phyloP scores from a whole-genome alignment of 495 filamentous ascomycete species.

The Rhypophila decipiens region DNA sequence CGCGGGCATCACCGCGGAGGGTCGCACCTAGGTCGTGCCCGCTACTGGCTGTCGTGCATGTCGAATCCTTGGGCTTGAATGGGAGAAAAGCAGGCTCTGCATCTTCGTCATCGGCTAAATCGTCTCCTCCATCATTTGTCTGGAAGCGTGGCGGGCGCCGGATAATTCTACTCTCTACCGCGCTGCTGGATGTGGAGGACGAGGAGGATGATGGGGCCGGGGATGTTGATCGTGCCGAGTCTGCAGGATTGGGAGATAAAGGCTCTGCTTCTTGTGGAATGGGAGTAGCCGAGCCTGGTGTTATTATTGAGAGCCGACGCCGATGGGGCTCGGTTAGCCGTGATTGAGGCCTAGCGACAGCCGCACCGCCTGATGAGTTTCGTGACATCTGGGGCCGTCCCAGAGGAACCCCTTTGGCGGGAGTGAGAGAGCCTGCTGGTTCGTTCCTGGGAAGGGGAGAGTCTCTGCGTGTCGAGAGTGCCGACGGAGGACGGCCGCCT shows the following conservation, averaged over 20 bases:
- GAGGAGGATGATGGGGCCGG: conserved; percentile 31
- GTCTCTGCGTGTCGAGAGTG: conserved; percentile 60
- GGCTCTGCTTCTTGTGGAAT: conserved; percentile 19
- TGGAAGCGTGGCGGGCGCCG: conserved; percentile 52
- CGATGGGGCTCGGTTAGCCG: conserved; percentile 15
- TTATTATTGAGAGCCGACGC: conserved; percentile 25
- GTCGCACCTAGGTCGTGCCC: conserved; percentile 57
- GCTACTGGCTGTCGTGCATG: conserved; percentile 7
- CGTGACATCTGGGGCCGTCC: conserved; percentile 41
- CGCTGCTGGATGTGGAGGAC: conserved; percentile 19
- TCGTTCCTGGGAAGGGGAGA: conserved; percentile 47
- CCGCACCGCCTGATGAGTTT: conserved; percentile 45
- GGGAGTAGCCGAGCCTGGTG: background rate
- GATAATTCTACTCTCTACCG: conserved; percentile 48
- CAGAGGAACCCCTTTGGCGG: conserved; percentile 23
- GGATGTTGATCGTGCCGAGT: conserved; percentile 26
- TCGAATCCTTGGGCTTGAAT: conserved; percentile 26
- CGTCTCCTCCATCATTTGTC: conserved; percentile 26
- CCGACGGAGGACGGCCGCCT: conserved; percentile 55
- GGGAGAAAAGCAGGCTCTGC: conserved; percentile 70
- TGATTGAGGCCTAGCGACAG: conserved; percentile 4
- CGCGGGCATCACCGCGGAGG: conserved; percentile 44
- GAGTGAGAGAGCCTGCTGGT: conserved; percentile 27
- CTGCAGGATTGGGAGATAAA: conserved; percentile 29
- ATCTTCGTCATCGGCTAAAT: conserved; percentile 42